Conservation (phyloP, 805 yeast genomes). For the Barnettozyma californica region DNA sequence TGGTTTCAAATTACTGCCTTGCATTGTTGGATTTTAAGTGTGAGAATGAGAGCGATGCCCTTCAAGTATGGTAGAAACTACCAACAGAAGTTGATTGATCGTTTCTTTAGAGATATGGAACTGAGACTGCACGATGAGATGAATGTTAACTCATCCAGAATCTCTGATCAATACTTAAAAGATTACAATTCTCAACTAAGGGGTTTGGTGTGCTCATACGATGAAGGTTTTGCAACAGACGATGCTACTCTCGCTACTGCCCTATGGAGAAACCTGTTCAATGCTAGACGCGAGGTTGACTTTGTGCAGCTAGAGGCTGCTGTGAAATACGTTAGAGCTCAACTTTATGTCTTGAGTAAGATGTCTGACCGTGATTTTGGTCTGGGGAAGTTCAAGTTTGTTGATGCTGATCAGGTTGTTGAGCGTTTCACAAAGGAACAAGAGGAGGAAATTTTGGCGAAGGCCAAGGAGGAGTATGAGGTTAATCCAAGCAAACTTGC, state of each 20-base stretch:
- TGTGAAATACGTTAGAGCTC: constrained; percentile 86
- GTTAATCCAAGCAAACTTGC: constrained; percentile 44
- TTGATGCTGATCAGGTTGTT: constrained; percentile 76
- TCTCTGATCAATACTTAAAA: constrained; percentile 80
- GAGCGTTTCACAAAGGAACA: constrained; percentile 64
- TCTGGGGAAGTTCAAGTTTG: constrained; percentile 80
- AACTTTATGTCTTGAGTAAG: constrained; percentile 78
- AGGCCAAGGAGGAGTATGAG: constrained; percentile 45
- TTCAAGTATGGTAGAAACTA: constrained; percentile 81
- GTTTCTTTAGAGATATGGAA: constrained; percentile 88
- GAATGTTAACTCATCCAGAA: constrained; percentile 74
- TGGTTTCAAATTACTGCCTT: constrained; percentile 91
- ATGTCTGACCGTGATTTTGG: constrained; percentile 92
- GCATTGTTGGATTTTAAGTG: constrained; percentile 91
- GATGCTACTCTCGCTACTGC: constrained; percentile 77
- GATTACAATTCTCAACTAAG: constrained; percentile 87
- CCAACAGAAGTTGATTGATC: constrained; percentile 87
- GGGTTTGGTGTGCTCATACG: constrained; percentile 86
- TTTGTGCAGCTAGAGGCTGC: constrained; percentile 79
- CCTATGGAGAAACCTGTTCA: constrained; percentile 86
- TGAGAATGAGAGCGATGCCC: constrained; percentile 96
- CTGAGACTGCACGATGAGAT: constrained; percentile 78
- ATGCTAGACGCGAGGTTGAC: constrained; percentile 77
- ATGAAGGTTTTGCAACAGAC: constrained; percentile 80
- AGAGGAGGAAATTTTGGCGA: constrained; percentile 45